Base-by-base conservation (phyloP, 2,329 filamentous ascomycete genomes). In the Davidsoniella virescens region DNA sequence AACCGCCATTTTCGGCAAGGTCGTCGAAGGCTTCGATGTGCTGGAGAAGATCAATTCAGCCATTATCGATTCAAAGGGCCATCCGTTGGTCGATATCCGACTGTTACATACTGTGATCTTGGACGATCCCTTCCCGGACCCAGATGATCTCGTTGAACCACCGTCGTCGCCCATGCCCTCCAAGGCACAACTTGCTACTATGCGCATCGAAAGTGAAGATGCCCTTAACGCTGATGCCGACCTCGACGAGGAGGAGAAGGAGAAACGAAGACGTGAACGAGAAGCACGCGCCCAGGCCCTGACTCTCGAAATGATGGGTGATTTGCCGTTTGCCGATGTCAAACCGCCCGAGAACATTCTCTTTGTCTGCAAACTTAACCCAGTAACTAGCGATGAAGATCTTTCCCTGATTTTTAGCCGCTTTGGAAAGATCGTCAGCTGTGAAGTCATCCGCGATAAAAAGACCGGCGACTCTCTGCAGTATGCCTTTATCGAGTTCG, bases 341-440 rank as follows among this genome's bases (percentile, higher is more conserved):
- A 93, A 90, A 59, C 92, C 92, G 4, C 92, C 92, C 0, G 92
- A 98, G 67, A 96, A 98, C 63, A 81, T 98, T 12, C 72, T 98
- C 2, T 98, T 98, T 62, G 88, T 98, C 41, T 98, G 92, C 80
- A 98, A 98, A 64, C 72, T 98, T 41, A 98, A 98, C 59, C 92
- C 92, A 0, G 87, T 98, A 44, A 98, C 92, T 8, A 84, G 86
- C 60, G 90, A 95, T 60, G 84, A 94, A 60, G 92, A 98, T 62
- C 71, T 98, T 44, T 83, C 95, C 62, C 75, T 96, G 56, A 96
- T 98, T 55, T 98, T 98, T 66, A 90, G 86, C 51, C 88, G 92
- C 0, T 98, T 98, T 59, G 92, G 92, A 57, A 90, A 83, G 61
- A 94, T 98, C 40, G 65, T 96, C 20, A 94, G 87, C 44, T 98